Evolutionary conservation across 1,139 yeast species (phyloP).

Genomic region (Sugiyamaella novakii): DNA sequence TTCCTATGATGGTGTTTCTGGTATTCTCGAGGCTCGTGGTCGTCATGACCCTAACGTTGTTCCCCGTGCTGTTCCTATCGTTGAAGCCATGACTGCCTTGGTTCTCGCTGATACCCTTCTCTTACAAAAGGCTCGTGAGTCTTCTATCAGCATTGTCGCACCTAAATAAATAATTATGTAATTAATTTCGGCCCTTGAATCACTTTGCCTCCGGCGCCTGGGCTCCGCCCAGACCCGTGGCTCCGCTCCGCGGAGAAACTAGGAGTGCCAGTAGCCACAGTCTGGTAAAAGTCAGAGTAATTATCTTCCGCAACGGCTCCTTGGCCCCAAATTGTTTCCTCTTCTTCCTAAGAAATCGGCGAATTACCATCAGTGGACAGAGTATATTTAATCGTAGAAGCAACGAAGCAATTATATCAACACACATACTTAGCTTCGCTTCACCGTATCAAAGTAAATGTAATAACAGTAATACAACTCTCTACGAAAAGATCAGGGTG

Average conservation of each 20-base stretch:
- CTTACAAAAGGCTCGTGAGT: slow-evolving; percentile 84
- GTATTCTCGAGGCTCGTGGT: slow-evolving; percentile 92
- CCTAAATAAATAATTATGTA: slow-evolving; percentile 2
- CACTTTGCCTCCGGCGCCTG: not conserved
- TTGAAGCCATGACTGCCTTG: slow-evolving; percentile 95
- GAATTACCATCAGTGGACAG: no score
- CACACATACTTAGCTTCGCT: no score
- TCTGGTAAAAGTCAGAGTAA: no score
- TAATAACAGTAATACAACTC: no score
- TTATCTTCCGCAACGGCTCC: no score
- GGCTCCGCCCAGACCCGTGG: not conserved
- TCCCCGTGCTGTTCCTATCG: slow-evolving; percentile 98
- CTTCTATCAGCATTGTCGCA: slow-evolving; percentile 40
- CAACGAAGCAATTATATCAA: no score
- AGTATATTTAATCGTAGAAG: no score
- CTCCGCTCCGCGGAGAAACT: not conserved
- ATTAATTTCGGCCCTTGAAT: not conserved
- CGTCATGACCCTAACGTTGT: slow-evolving; percentile 99
- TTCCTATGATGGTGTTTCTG: slow-evolving; percentile 81
- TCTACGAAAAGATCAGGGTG: no score
- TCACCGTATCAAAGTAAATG: no score
- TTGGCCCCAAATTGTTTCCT: no score
- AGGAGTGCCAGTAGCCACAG: no score
- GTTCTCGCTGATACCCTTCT: slow-evolving; percentile 84
- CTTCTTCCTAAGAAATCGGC: no score